phyloP scores from a whole-genome alignment of 768 basidiomycete genomes.

The Rubroboletus pulcherrimus region DNA sequence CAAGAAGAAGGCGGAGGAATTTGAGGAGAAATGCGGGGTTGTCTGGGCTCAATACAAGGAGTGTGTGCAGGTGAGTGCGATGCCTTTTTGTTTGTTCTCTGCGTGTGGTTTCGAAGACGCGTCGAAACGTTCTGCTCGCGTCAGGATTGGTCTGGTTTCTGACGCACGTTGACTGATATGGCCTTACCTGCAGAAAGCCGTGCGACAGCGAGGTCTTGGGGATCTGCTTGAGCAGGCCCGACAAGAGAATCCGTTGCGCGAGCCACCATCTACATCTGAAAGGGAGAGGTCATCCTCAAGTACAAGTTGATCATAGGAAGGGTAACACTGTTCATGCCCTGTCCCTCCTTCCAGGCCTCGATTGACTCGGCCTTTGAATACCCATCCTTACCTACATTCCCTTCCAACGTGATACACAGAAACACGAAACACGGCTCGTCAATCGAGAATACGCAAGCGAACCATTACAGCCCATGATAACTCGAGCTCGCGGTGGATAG shows the following conservation, averaged over 20 bases:
- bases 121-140: background rate
- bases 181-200: slow-evolving; percentile 55
- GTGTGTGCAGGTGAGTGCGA: slow-evolving; percentile 72
- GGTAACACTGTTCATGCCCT: background rate
- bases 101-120: background rate
- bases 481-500: background rate
- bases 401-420: background rate
- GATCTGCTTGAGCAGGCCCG: slow-evolving; percentile 75
- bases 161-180: background rate
- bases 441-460: background rate
- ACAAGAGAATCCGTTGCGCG: slow-evolving; percentile 71
- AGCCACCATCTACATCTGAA: slow-evolving; percentile 40
- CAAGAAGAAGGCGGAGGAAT: slow-evolving; percentile 80
- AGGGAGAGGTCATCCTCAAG: slow-evolving; percentile 9
- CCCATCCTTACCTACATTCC: background rate
- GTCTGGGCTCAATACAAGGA: slow-evolving; percentile 76
- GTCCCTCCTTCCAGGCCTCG: background rate
- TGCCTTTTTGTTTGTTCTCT: background rate
- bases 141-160: background rate
- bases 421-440: background rate
- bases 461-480: background rate
- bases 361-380: background rate
- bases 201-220: slow-evolving; percentile 73
- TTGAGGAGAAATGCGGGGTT: slow-evolving; percentile 79
- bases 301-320: slow-evolving; percentile 7